phyloP scores from a whole-genome alignment of 768 basidiomycete species.

The Pleurotus citrinopileatus region DNA sequence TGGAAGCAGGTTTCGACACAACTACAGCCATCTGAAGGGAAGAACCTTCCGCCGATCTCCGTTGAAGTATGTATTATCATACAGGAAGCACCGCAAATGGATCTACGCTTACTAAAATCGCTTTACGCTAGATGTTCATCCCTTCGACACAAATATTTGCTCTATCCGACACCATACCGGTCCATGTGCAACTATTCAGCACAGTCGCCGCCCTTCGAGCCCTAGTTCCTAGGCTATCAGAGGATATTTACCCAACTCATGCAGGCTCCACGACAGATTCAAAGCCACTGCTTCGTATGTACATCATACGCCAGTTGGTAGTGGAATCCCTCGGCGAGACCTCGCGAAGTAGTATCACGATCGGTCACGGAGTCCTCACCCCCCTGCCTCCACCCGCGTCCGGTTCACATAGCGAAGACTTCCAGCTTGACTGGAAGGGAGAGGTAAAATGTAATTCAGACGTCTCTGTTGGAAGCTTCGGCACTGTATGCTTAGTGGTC shows the following conservation, averaged over 20 bases:
- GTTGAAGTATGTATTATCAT: constrained; percentile 40
- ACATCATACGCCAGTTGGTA: constrained; percentile 48
- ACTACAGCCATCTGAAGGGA: constrained; percentile 6
- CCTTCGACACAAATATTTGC: constrained; percentile 57
- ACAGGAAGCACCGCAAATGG: constrained; percentile 30
- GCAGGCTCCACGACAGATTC: background rate
- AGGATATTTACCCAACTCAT: constrained; percentile 17
- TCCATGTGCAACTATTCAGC: constrained; percentile 61
- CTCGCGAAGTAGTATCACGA: constrained; percentile 31
- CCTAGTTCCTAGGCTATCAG: constrained; percentile 31
- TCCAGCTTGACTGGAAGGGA: constrained; percentile 58
- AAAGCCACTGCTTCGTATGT: constrained; percentile 38
- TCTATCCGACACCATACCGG: constrained; percentile 54
- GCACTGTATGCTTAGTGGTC: constrained; percentile 36
- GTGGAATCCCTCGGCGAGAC: constrained; percentile 32
- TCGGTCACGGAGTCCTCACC: constrained; percentile 48
- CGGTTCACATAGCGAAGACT: constrained; percentile 29
- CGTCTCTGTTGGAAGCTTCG: constrained; percentile 44
- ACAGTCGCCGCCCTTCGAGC: constrained; percentile 40
- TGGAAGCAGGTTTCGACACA: constrained; percentile 14
- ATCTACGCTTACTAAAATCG: no score
- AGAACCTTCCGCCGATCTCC: background rate
- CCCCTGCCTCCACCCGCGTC: constrained; percentile 38
- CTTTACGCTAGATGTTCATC: constrained; percentile 48
- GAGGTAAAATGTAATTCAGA: constrained; percentile 36